Evolutionary conservation across 768 basidiomycete genomes (phyloP).

Genomic region (Ephemerocybe angulata): DNA sequence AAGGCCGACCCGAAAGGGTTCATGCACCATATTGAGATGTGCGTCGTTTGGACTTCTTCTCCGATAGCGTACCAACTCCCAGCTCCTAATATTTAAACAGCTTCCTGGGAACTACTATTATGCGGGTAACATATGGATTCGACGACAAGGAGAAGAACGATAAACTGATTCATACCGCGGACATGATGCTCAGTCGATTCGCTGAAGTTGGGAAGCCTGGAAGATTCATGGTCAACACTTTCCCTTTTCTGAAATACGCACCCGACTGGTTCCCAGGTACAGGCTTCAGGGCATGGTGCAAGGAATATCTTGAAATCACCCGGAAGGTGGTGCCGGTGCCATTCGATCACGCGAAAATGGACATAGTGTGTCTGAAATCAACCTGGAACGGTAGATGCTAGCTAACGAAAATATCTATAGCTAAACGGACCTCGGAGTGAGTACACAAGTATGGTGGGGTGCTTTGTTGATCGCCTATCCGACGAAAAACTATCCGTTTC

Average conservation of each 20-base stretch:
- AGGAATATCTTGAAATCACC: background rate
- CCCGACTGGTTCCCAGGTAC: constrained; percentile 36
- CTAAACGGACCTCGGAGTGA: background rate
- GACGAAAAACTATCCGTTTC: background rate
- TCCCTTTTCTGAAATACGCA: constrained; percentile 23
- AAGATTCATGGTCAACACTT: constrained; percentile 6
- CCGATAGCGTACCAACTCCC: no score
- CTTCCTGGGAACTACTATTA: constrained; percentile 12
- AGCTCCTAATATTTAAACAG: no score
- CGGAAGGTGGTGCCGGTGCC: background rate
- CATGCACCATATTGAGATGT: constrained; percentile 17
- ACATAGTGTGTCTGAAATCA: background rate
- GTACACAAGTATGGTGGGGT: background rate
- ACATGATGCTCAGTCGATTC: constrained; percentile 18
- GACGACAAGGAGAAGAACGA: constrained; percentile 19
- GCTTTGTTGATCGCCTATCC: background rate
- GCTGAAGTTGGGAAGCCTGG: constrained; percentile 18
- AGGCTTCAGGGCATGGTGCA: constrained; percentile 21
- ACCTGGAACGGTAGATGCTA: background rate
- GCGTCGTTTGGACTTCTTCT: no score
- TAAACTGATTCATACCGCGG: constrained; percentile 23
- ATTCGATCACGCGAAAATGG: background rate
- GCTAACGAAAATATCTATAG: background rate
- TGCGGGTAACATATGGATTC: constrained; percentile 27
- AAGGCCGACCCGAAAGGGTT: constrained; percentile 21